phyloP scores from a whole-genome alignment of 106 monocot genomes.

The Dioscorea alata region DNA sequence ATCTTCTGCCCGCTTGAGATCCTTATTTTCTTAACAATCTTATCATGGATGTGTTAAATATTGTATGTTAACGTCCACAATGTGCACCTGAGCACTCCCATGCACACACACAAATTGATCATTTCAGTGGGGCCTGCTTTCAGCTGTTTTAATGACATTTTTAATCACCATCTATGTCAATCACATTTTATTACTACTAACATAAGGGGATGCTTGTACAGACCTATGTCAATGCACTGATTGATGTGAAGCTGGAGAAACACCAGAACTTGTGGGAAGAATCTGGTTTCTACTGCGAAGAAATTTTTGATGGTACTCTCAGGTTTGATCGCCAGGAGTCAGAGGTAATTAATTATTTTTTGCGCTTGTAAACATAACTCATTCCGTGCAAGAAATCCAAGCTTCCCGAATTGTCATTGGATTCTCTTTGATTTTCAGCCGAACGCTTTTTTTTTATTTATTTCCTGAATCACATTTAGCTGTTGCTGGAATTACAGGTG shows the following conservation, averaged over 20 bases:
- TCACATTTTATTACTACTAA: no score
- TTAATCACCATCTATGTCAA: background rate
- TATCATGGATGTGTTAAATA: no score
- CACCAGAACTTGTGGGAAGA: slow-evolving; percentile 86
- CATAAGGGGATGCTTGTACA: slow-evolving; percentile 27
- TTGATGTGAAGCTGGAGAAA: slow-evolving; percentile 88
- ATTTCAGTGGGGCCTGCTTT: background rate
- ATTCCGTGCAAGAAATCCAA: background rate
- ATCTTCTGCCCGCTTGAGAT: background rate
- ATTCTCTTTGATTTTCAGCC: background rate
- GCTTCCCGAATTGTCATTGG: background rate
- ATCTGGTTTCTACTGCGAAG: slow-evolving; percentile 68
- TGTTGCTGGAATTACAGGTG: slow-evolving; percentile 36
- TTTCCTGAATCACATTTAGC: background rate
- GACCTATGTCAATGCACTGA: slow-evolving; percentile 75
- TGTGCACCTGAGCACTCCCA: no score
- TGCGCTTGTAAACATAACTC: background rate
- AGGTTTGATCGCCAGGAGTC: slow-evolving; percentile 65
- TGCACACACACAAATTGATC: no score
- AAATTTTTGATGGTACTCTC: slow-evolving; percentile 74
- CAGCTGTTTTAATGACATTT: background rate
- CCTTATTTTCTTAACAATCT: background rate
- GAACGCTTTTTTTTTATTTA: background rate
- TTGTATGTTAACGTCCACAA: slow-evolving; percentile 36
- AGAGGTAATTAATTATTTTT: slow-evolving; percentile 35